Evolutionary conservation across 2,329 filamentous ascomycete species (phyloP).

Genomic region (Emergomyces africanus): DNA sequence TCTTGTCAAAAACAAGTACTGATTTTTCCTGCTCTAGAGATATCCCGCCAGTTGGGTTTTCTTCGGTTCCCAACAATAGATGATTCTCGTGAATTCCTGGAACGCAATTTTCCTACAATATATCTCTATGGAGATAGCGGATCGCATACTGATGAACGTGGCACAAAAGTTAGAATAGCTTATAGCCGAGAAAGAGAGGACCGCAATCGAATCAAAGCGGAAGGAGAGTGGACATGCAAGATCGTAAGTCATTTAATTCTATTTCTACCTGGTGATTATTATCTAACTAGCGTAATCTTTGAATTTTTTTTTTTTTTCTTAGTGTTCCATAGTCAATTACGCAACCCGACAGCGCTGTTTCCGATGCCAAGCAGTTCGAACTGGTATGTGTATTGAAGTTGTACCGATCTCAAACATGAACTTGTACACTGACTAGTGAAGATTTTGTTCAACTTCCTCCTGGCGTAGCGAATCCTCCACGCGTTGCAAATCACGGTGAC

Average conservation of each 20-base stretch:
- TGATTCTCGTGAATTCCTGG: slow-evolving; percentile 40
- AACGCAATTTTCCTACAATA: slow-evolving; percentile 38
- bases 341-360: slow-evolving; percentile 44
- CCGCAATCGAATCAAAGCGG: slow-evolving; percentile 32
- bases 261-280: background rate
- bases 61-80: slow-evolving; percentile 39
- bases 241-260: slow-evolving; percentile 27
- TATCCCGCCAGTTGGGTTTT: slow-evolving; percentile 45
- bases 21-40: slow-evolving; percentile 26
- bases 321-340: slow-evolving; percentile 48
- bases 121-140: slow-evolving; percentile 35
- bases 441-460: slow-evolving; percentile 7
- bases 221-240: slow-evolving; percentile 46
- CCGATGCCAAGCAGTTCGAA: slow-evolving; percentile 43
- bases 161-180: slow-evolving; percentile 37
- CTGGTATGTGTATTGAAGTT: slow-evolving; percentile 31
- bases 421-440: slow-evolving; percentile 8
- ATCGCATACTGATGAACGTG: slow-evolving; percentile 26
- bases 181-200: slow-evolving; percentile 43
- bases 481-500: slow-evolving; percentile 39
- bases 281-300: background rate
- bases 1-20: slow-evolving; percentile 8
- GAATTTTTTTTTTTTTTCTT: too few relatives aligned
- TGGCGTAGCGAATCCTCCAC: slow-evolving; percentile 28
- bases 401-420: background rate